A percentile compares a stretch with the other conserved stretches of the same genome.
Evolutionary conservation across 2,329 filamentous ascomycete species (phyloP).

Genomic region (Metarhizium brunneum): DNA sequence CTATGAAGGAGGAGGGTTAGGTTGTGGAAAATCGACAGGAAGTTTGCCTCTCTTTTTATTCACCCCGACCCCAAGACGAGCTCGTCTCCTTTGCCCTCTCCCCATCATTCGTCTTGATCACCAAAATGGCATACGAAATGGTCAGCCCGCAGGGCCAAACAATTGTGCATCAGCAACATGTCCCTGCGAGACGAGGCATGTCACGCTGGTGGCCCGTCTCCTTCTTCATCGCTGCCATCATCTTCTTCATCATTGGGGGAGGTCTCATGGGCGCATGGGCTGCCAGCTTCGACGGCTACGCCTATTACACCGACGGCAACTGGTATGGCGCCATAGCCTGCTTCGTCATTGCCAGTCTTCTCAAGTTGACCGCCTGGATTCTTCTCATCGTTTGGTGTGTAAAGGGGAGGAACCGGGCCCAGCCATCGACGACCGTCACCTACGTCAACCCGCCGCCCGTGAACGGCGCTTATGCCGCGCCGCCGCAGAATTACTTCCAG

Average conservation of each 20-base stretch:
- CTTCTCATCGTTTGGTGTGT: constrained; percentile 1
- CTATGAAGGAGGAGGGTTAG: background rate
- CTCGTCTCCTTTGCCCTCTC: background rate
- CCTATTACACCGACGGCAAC: background rate
- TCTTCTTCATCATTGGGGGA: constrained; percentile 1
- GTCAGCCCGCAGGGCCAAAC: background rate
- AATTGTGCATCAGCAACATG: background rate
- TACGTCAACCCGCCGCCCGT: background rate
- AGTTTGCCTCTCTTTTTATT: background rate
- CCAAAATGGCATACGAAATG: background rate
- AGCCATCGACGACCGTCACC: background rate
- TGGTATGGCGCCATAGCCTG: background rate
- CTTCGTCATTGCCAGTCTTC: background rate
- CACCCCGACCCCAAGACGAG: background rate
- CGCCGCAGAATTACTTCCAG: background rate
- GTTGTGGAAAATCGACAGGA: background rate
- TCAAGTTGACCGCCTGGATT: constrained; percentile 2
- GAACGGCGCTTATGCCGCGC: background rate
- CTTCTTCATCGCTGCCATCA: background rate
- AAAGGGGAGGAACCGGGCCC: background rate
- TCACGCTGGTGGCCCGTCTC: constrained; percentile 3
- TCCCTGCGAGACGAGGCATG: background rate
- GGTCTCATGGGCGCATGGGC: constrained; percentile 2
- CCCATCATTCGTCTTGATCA: background rate
- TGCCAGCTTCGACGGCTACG: background rate